These are phyloP conservation scores for Kwoniella botswanensis DNA, from an alignment of 768 basidiomycete genomes.

Conservation along the genomic window DNA sequence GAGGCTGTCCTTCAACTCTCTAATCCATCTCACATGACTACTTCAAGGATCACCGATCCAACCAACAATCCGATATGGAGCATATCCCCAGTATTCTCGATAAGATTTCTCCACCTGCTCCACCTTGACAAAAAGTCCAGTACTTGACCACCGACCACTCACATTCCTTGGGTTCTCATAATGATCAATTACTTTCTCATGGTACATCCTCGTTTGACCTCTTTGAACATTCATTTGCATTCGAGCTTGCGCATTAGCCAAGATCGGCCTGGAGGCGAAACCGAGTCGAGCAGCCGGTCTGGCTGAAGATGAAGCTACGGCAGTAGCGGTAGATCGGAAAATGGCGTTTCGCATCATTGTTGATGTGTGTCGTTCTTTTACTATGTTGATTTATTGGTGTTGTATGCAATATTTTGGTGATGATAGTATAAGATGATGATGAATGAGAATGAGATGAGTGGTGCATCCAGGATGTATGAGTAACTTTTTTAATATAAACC, in stretches of 20 bases:
- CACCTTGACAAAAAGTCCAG: background rate
- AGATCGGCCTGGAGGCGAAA: slow-evolving; percentile 6
- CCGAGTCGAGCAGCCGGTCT: slow-evolving; percentile 16
- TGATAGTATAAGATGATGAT: slow-evolving; percentile 1
- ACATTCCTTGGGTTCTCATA: slow-evolving; percentile 98
- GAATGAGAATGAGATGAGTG: slow-evolving; percentile 9
- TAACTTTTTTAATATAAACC: background rate
- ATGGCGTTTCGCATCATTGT: slow-evolving; percentile 37
- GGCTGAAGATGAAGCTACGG: slow-evolving; percentile 37
- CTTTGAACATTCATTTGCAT: slow-evolving; percentile 16
- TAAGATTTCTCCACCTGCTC: background rate
- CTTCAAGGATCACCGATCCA: too few species aligned
- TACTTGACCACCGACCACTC: slow-evolving; percentile 53
- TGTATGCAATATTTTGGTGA: background rate
- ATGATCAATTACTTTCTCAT: slow-evolving; percentile 86
- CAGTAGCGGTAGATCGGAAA: slow-evolving; percentile 31
- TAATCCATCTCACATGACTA: too few species aligned
- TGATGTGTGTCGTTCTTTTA: background rate
- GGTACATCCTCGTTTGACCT: slow-evolving; percentile 70
- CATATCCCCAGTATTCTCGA: too few species aligned
- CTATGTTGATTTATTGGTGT: background rate
- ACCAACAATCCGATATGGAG: too few species aligned
- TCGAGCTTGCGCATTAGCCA: slow-evolving; percentile 22
- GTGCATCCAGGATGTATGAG: background rate
- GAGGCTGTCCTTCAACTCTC: too few species aligned